phyloP scores from a whole-genome alignment of 495 filamentous ascomycete species.

The Patellaria atrata region DNA sequence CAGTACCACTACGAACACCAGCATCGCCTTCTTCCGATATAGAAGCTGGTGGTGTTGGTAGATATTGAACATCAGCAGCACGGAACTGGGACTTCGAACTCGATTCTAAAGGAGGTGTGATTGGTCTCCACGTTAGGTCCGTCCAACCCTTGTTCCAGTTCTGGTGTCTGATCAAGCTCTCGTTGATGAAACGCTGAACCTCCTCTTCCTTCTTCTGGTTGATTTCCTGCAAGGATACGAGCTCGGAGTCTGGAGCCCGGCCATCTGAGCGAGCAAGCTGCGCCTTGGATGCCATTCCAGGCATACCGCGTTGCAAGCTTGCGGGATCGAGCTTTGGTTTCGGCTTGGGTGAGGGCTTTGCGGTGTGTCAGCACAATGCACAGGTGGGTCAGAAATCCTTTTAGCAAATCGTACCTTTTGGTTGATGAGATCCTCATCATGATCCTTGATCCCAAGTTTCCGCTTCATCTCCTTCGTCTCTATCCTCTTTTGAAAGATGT shows the following conservation, averaged over 20 bases:
- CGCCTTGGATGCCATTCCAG: constrained; percentile 14
- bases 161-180: constrained; percentile 65
- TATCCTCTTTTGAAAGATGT: constrained; percentile 65
- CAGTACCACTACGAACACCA: constrained; percentile 16
- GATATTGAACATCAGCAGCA: constrained; percentile 64
- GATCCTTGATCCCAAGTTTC: constrained; percentile 74
- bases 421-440: constrained; percentile 90
- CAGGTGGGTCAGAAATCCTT: neutral
- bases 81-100: constrained; percentile 50
- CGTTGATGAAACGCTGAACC: constrained; percentile 61
- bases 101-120: constrained; percentile 56
- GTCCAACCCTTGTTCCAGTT: constrained; percentile 76
- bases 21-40: constrained; percentile 36
- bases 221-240: constrained; percentile 58
- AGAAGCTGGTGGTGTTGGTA: constrained; percentile 77
- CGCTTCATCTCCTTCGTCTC: constrained; percentile 76
- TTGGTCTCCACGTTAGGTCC: constrained; percentile 67
- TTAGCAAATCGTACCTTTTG: constrained; percentile 50
- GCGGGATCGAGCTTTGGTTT: constrained; percentile 40
- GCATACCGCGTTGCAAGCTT: constrained; percentile 33
- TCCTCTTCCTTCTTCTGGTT: constrained; percentile 70
- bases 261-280: constrained; percentile 48
- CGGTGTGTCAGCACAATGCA: constrained; percentile 5
- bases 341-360: constrained; percentile 29
- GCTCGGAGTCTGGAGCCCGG: constrained; percentile 55